Percentiles rank a stretch among this genome's conserved stretches.
These are phyloP conservation scores for Lachnellula suecica DNA, from an alignment of 2,329 filamentous ascomycete species.

Conservation along the genomic window DNA sequence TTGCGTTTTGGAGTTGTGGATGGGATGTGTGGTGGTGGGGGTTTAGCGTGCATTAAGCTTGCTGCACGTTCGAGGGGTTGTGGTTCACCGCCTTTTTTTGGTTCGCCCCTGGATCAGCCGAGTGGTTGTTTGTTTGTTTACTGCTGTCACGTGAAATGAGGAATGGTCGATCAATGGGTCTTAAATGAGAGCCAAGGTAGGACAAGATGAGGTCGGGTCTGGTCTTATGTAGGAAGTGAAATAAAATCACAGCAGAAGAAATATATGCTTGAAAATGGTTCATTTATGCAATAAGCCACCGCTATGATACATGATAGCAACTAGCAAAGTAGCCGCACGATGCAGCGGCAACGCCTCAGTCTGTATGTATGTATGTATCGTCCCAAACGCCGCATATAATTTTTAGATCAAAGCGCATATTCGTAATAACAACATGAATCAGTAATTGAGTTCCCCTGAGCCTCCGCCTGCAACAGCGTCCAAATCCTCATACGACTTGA, in stretches of 20 bases:
- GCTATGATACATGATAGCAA: neutral
- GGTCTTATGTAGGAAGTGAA: neutral
- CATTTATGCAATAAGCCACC: neutral
- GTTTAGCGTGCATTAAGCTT: neutral
- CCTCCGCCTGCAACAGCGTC: slow-evolving; percentile 78
- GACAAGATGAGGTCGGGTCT: neutral
- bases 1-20: neutral
- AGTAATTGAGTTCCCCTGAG: slow-evolving; percentile 89
- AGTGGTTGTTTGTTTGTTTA: neutral
- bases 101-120: neutral
- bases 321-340: neutral
- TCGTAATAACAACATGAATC: too few relatives aligned
- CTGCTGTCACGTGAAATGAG: neutral
- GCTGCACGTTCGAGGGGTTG: neutral
- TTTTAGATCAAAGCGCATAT: too few relatives aligned
- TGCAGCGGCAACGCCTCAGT: neutral
- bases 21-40: neutral
- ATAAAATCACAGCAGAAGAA: neutral
- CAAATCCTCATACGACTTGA: slow-evolving; percentile 97
- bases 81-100: neutral
- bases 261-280: too few relatives aligned
- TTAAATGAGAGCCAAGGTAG: neutral
- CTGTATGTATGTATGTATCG: neutral
- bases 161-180: neutral
- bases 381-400: neutral